phyloP scores from a whole-genome alignment of 2,329 filamentous ascomycete species.

The Fonsecaea erecta region DNA sequence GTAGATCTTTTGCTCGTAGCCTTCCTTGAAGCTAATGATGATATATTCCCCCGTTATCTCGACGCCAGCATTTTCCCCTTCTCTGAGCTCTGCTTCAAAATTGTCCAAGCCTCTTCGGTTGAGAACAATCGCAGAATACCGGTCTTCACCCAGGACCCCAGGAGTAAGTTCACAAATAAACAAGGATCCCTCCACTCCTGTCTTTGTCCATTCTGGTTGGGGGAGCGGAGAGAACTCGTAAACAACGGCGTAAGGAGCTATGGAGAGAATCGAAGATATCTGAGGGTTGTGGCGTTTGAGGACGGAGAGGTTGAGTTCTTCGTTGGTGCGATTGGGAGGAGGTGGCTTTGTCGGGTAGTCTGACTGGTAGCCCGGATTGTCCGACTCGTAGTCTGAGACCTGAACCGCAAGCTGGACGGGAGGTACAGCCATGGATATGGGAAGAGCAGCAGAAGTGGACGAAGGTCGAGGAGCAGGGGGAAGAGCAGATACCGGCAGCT shows the following conservation, averaged over 20 bases:
- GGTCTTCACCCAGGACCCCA: slow-evolving; percentile 51
- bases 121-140: slow-evolving; percentile 68
- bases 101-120: slow-evolving; percentile 75
- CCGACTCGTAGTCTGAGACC: slow-evolving; percentile 67
- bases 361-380: slow-evolving; percentile 58
- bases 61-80: slow-evolving; percentile 62
- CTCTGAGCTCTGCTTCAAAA: slow-evolving; percentile 66
- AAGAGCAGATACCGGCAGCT: slow-evolving; percentile 9
- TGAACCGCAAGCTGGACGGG: slow-evolving; percentile 19
- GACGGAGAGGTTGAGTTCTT: slow-evolving; percentile 84
- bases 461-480: slow-evolving; percentile 7
- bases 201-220: slow-evolving; percentile 76
- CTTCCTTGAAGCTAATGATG: slow-evolving; percentile 56
- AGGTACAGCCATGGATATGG: slow-evolving; percentile 5
- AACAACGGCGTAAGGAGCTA: slow-evolving; percentile 83
- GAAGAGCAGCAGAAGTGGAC: slow-evolving; percentile 1
- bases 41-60: slow-evolving; percentile 68
- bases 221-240: slow-evolving; percentile 74
- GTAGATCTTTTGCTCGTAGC: slow-evolving; percentile 51
- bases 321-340: slow-evolving; percentile 68
- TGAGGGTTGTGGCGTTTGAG: slow-evolving; percentile 79
- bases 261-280: slow-evolving; percentile 73
- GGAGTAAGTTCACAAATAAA: slow-evolving; percentile 75
- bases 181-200: slow-evolving; percentile 80
- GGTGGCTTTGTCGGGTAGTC: slow-evolving; percentile 47